Evolutionary conservation across 2,329 filamentous ascomycete genomes (phyloP).

Genomic region (Fusarium lyarnte): DNA sequence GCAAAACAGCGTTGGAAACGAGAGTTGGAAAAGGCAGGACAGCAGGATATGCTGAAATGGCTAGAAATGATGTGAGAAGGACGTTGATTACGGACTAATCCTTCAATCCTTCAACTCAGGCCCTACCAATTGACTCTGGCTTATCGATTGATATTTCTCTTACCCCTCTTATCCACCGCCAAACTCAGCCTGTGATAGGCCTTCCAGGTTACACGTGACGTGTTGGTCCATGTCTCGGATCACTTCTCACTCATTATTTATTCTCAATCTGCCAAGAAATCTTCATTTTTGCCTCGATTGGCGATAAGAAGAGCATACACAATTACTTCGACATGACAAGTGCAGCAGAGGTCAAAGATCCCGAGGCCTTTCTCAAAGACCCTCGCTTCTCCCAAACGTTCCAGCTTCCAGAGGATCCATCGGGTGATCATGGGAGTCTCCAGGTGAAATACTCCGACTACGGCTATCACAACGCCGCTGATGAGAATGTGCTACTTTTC

Average conservation of each 20-base stretch:
- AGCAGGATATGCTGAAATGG: not conserved
- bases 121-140: too few species aligned
- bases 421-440: not conserved
- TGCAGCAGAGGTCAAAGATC: not conserved
- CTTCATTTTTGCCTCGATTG: too few species aligned
- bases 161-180: not conserved
- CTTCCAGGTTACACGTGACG: not conserved
- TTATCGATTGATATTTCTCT: not conserved
- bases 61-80: not conserved
- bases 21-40: not conserved
- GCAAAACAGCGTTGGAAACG: not conserved
- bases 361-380: not conserved
- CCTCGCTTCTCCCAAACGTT: slow-evolving; percentile 18
- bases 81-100: not conserved
- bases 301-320: rapidly evolving
- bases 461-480: slow-evolving; percentile 11
- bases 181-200: not conserved
- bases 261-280: not conserved
- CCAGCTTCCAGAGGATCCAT: not conserved
- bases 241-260: not conserved
- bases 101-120: not conserved
- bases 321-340: not conserved
- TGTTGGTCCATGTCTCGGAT: not conserved
- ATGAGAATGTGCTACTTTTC: slow-evolving; percentile 25
- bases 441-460: slow-evolving; percentile 18